These are phyloP conservation scores for Berberis thunbergii DNA, from an alignment of 164 flowering plant species.

Conservation along the genomic window DNA sequence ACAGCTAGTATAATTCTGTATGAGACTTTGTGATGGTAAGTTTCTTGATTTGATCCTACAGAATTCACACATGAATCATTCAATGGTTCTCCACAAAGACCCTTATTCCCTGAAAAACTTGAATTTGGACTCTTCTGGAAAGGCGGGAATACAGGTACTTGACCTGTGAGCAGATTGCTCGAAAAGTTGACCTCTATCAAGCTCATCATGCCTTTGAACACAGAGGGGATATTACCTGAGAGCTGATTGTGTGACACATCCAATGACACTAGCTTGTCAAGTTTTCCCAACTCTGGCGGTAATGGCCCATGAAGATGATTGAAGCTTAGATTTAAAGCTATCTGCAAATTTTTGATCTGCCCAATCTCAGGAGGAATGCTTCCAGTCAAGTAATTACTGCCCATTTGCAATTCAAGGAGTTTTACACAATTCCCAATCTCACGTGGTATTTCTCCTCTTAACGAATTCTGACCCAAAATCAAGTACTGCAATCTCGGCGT, in stretches of 20 bases:
- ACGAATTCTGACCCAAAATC: slow-evolving; percentile 61
- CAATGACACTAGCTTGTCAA: slow-evolving; percentile 85
- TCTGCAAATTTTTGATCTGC: slow-evolving; percentile 72
- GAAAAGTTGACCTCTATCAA: slow-evolving; percentile 91
- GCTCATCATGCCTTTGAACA: slow-evolving; percentile 80
- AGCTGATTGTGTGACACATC: slow-evolving; percentile 87
- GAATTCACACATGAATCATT: slow-evolving; percentile 37
- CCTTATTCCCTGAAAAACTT: slow-evolving; percentile 76
- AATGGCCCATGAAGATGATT: slow-evolving; percentile 79
- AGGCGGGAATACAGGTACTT: slow-evolving; percentile 69
- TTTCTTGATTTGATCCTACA: slow-evolving; percentile 17
- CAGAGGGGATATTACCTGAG: slow-evolving; percentile 60
- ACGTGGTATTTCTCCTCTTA: slow-evolving; percentile 77
- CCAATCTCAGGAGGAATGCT: slow-evolving; percentile 88
- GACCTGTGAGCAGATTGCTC: slow-evolving; percentile 64
- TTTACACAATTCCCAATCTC: slow-evolving; percentile 78
- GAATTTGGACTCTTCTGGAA: slow-evolving; percentile 78
- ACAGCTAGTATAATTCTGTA: slow-evolving; percentile 74
- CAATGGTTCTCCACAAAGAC: slow-evolving; percentile 84
- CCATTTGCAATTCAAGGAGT: slow-evolving; percentile 72
- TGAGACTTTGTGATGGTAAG: slow-evolving; percentile 63
- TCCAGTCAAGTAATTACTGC: slow-evolving; percentile 76
- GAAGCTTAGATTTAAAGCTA: slow-evolving; percentile 80
- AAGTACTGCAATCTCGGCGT: slow-evolving; percentile 69
- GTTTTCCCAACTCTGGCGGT: slow-evolving; percentile 77